Evolutionary conservation across 306 rosid genomes (phyloP).

Genomic region (Dicorynia guianensis): DNA sequence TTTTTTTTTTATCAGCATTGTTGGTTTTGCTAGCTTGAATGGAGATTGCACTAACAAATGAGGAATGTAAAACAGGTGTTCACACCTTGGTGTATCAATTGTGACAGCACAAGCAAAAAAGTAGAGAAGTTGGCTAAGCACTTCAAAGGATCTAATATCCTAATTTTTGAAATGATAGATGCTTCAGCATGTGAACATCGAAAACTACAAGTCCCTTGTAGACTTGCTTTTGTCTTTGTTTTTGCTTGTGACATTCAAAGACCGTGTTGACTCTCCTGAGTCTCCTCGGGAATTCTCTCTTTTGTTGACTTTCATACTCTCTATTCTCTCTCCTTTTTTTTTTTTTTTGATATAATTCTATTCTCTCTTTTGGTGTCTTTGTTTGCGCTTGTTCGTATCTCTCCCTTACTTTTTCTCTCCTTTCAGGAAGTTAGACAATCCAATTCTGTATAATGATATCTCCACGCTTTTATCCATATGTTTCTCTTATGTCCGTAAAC

Average conservation of each 20-base stretch:
- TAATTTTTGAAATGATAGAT: constrained; percentile 76
- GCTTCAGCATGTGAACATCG: constrained; percentile 89
- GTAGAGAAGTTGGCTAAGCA: constrained; percentile 91
- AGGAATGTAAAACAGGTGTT: constrained; percentile 66
- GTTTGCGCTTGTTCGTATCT: too few relatives aligned
- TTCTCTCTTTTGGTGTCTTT: too few relatives aligned
- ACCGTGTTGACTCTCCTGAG: too few relatives aligned
- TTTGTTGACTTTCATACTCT: too few relatives aligned
- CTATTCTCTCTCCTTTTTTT: too few relatives aligned
- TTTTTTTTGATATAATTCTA: too few relatives aligned
- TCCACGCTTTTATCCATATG: too few relatives aligned
- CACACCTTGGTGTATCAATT: constrained; percentile 90
- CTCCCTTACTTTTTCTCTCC: too few relatives aligned
- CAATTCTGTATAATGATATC: too few relatives aligned
- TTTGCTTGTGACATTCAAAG: constrained; percentile 17
- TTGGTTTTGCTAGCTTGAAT: constrained; percentile 20
- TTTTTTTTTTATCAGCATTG: background rate
- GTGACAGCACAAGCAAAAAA: constrained; percentile 81
- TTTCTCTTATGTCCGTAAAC: too few relatives aligned
- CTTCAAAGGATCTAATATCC: constrained; percentile 71
- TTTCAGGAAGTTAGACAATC: too few relatives aligned
- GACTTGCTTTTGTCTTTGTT: background rate
- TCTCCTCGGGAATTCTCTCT: too few relatives aligned
- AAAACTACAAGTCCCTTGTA: constrained; percentile 59
- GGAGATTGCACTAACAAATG: constrained; percentile 20